Percentiles rank a stretch among this genome's conserved stretches.
These are phyloP conservation scores for Colletotrichum cuscutae DNA, from an alignment of 2,329 filamentous ascomycete species.

Conservation along the genomic window DNA sequence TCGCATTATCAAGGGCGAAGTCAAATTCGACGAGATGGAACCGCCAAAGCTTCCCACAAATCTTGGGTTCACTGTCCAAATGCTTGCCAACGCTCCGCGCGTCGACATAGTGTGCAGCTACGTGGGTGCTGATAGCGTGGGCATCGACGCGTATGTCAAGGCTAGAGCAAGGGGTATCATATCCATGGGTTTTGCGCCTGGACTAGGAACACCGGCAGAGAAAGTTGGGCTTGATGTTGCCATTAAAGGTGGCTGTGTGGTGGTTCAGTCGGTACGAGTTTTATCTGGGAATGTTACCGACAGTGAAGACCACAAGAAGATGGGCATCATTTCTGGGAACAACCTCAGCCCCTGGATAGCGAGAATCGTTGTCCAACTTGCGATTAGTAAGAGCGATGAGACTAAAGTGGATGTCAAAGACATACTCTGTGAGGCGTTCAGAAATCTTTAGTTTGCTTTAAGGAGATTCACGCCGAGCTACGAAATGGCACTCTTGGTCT, in stretches of 20 bases:
- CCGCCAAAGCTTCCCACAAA: neutral
- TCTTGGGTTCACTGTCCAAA: neutral
- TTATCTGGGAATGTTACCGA: slow-evolving; percentile 7
- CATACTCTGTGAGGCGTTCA: no score
- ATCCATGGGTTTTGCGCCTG: slow-evolving; percentile 9
- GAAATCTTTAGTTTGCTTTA: no score
- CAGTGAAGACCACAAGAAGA: neutral
- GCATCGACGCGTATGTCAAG: neutral
- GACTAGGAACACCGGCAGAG: slow-evolving; percentile 6
- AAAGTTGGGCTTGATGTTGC: neutral
- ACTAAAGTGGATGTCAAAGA: no score
- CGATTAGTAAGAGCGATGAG: no score
- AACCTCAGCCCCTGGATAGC: slow-evolving; percentile 17
- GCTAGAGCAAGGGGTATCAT: slow-evolving; percentile 6
- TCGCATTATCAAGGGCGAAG: neutral
- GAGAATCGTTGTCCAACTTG: neutral
- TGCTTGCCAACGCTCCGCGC: neutral
- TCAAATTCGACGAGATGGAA: neutral
- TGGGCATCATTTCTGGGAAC: neutral
- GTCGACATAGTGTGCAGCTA: slow-evolving; percentile 26
- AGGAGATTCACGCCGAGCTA: no score
- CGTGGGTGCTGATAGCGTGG: neutral
- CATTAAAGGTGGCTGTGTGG: neutral
- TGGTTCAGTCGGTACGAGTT: slow-evolving; percentile 15
- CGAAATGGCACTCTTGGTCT: no score